Evolutionary conservation across 2,329 filamentous ascomycete genomes (phyloP), one percentile per base, ranked within the genome.

Genomic region (Curvularia sp.): DNA sequence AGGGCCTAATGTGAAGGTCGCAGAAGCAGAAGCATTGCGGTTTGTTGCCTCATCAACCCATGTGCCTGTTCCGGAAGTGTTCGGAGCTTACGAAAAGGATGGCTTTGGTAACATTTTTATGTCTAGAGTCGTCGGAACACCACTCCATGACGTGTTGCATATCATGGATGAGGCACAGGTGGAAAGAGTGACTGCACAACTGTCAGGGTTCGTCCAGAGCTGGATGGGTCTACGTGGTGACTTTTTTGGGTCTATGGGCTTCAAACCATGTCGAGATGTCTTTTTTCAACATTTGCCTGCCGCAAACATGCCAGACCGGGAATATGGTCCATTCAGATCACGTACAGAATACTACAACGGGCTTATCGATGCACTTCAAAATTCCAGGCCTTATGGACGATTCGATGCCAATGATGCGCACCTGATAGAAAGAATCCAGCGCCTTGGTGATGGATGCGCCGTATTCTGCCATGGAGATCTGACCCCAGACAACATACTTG

Each of bases 391-490:
- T 25, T 45, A 18, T 41, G 57, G 62, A 36, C 18, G 42, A 51
- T 23, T 59, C 18, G 38, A 52, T 19, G 53, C 30, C 28, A 49
- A 47, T 13, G 60, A 61, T 27, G 23, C 45, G 12, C 34, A 49
- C 6, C 34, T 67, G 13, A 54, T 59, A 34, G 51, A 51, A 21
- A 49, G 50, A 28, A 50, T 67, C 34, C 9, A 38, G 25, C 32
- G 51, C 13, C 39, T 61, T 12, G 45, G 48, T 25, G 46, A 55
- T 7, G 57, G 55, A 12, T 49, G 19, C 30, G 52, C 50, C 39
- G 38, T 64, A 19, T 65, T 66, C 25, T 61, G 50, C 41, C 59
- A 66, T 54, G 56, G 63, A 10, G 58, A 64, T 36, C 30, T 66
- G 1, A 55, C 48, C 19, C 53, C 51, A 49, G 53, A 30, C 28